phyloP scores from a whole-genome alignment of 129 eudicot genomes.

The Solidago caesia region DNA sequence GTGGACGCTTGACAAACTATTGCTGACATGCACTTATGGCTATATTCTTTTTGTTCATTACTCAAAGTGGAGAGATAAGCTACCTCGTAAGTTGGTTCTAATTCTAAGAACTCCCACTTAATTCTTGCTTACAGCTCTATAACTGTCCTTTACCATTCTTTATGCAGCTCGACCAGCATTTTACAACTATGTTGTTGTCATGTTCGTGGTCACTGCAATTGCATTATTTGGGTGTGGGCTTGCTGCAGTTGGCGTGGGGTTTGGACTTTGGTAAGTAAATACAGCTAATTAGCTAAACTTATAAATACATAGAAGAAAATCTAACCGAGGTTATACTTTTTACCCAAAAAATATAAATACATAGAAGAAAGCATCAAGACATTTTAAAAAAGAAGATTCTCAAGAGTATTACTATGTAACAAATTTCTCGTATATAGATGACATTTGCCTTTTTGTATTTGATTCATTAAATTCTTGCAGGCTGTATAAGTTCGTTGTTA shows the following conservation, averaged over 20 bases:
- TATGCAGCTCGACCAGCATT: constrained; percentile 77
- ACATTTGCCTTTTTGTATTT: neutral
- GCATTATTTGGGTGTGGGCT: constrained; percentile 53
- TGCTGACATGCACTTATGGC: constrained; percentile 60
- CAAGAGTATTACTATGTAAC: too few relatives aligned
- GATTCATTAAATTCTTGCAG: constrained; percentile 39
- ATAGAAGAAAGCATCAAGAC: neutral
- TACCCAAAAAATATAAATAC: neutral
- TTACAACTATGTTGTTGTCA: constrained; percentile 66
- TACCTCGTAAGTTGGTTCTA: constrained; percentile 63
- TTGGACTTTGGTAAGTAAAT: constrained; percentile 59
- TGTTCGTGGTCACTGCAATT: constrained; percentile 50
- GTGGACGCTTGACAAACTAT: constrained; percentile 50
- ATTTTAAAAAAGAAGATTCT: neutral
- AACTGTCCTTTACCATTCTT: constrained; percentile 2
- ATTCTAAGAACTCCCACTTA: neutral
- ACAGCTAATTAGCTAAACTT: neutral
- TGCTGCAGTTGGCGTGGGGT: constrained; percentile 55
- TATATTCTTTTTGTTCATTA: constrained; percentile 71
- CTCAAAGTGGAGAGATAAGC: constrained; percentile 78
- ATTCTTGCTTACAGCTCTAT: neutral
- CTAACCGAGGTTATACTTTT: too few relatives aligned
- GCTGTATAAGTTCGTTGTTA: constrained; percentile 48
- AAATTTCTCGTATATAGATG: neutral
- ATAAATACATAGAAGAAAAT: neutral